Evolutionary conservation across 306 rosid species (phyloP).

Genomic region (Lathyrus aphaca): DNA sequence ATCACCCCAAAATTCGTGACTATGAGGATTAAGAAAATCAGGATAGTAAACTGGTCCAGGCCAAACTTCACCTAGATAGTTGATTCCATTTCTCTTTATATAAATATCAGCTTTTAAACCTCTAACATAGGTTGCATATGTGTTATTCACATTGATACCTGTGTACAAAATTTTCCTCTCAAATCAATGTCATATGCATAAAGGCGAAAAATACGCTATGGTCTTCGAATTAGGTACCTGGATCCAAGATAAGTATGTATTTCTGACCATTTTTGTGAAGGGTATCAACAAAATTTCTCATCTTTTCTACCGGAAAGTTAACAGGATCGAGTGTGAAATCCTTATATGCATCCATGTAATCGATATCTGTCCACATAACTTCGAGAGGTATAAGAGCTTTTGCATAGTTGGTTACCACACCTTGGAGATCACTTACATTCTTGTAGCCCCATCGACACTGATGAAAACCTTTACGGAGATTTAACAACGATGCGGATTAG

Average conservation of each 20-base stretch:
- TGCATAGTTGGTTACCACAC: conserved; percentile 74
- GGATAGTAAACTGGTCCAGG: conserved; percentile 86
- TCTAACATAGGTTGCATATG: conserved; percentile 65
- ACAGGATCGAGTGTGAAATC: conserved; percentile 91
- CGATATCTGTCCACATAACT: conserved; percentile 95
- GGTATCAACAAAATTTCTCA: conserved; percentile 57
- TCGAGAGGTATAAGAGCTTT: conserved; percentile 81
- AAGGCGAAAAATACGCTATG: not conserved
- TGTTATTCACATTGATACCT: conserved; percentile 71
- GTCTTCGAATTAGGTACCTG: conserved; percentile 53
- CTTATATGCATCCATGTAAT: conserved; percentile 89
- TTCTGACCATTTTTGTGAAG: conserved; percentile 82
- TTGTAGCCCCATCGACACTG: conserved; percentile 87
- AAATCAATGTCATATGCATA: not conserved
- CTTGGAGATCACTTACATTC: conserved; percentile 64
- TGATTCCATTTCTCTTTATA: conserved; percentile 64
- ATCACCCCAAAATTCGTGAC: conserved; percentile 58
- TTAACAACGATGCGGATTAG: conserved; percentile 22
- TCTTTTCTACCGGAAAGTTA: conserved; percentile 70
- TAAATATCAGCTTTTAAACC: conserved; percentile 70
- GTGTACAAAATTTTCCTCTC: conserved; percentile 29
- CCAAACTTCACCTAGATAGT: conserved; percentile 83
- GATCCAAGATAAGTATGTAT: conserved; percentile 81
- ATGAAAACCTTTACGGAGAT: conserved; percentile 69
- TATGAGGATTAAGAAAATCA: conserved; percentile 71